A percentile compares a stretch with the other conserved stretches of the same genome.
Evolutionary conservation across 768 basidiomycete genomes (phyloP).

Genomic region (Pleurotus pulmonarius): DNA sequence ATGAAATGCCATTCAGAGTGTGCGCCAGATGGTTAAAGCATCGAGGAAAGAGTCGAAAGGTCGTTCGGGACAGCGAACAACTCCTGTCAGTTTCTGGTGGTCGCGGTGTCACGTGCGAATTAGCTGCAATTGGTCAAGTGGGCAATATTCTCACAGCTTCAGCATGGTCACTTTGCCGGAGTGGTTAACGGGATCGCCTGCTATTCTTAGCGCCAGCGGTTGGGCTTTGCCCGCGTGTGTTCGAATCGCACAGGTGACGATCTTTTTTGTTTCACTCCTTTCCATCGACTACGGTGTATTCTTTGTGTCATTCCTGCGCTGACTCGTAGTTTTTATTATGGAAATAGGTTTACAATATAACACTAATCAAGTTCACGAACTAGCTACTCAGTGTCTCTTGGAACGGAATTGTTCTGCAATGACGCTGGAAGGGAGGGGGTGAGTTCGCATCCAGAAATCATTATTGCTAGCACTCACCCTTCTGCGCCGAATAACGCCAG

Average conservation of each 20-base stretch:
- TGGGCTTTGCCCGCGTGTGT: slow-evolving; percentile 24
- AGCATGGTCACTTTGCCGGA: slow-evolving; percentile 21
- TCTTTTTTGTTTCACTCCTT: neutral
- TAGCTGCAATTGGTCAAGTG: neutral
- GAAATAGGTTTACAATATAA: no score
- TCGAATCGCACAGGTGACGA: slow-evolving; percentile 26
- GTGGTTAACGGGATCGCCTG: slow-evolving; percentile 26
- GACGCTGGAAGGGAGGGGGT: neutral
- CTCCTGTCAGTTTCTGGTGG: neutral
- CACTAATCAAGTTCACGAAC: no score
- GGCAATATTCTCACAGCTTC: neutral
- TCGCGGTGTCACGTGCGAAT: neutral
- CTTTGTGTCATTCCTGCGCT: no score
- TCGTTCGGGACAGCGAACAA: neutral
- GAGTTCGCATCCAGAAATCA: no score
- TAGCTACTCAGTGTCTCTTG: neutral
- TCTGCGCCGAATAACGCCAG: slow-evolving; percentile 62
- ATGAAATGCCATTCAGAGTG: neutral
- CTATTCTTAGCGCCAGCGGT: slow-evolving; percentile 15
- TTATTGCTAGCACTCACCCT: slow-evolving; percentile 41
- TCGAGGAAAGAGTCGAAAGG: neutral
- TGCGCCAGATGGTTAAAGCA: neutral
- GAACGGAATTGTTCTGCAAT: neutral
- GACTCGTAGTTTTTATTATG: no score
- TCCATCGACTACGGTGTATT: no score